These are phyloP conservation scores for Zoysia pacifica DNA, from an alignment of 176 grass and related monocot species.

Conservation along the genomic window DNA sequence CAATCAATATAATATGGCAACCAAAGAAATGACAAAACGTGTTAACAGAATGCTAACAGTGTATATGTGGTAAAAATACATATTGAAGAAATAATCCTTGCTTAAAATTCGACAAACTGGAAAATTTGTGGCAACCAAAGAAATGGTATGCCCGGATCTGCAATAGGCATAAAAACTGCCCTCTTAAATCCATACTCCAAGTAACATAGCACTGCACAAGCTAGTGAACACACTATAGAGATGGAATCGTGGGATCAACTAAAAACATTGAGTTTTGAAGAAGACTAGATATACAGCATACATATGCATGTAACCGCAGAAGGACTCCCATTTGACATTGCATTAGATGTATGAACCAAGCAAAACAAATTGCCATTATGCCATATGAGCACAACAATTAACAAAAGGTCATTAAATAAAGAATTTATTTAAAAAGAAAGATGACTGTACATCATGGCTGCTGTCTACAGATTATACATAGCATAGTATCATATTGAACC, in stretches of 20 bases:
- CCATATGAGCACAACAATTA: conserved; percentile 15
- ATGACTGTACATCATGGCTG: conserved; percentile 1
- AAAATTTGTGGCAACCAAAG: conserved; percentile 12
- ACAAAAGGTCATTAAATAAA: not conserved
- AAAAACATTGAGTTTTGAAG: conserved; percentile 5
- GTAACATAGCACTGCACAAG: conserved; percentile 24
- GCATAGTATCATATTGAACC: not conserved
- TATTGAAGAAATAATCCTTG: conserved; percentile 8
- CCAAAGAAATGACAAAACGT: too few species aligned
- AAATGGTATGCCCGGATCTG: conserved; percentile 24
- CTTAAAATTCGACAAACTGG: not conserved
- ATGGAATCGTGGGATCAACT: not conserved
- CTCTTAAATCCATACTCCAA: not conserved
- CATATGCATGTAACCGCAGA: not conserved
- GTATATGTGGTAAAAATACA: conserved; percentile 9
- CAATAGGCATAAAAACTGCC: conserved; percentile 12
- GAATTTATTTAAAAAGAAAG: not conserved
- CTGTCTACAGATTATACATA: not conserved
- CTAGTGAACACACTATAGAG: not conserved
- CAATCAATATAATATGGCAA: conserved; percentile 5
- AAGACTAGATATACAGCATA: not conserved
- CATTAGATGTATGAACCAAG: conserved; percentile 12
- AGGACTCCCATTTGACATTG: conserved; percentile 5
- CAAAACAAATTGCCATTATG: conserved; percentile 12
- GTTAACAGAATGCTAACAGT: conserved; percentile 27